Conservation (phyloP, 1,284 basidiomycete species). For the Austroboletus niveus region DNA sequence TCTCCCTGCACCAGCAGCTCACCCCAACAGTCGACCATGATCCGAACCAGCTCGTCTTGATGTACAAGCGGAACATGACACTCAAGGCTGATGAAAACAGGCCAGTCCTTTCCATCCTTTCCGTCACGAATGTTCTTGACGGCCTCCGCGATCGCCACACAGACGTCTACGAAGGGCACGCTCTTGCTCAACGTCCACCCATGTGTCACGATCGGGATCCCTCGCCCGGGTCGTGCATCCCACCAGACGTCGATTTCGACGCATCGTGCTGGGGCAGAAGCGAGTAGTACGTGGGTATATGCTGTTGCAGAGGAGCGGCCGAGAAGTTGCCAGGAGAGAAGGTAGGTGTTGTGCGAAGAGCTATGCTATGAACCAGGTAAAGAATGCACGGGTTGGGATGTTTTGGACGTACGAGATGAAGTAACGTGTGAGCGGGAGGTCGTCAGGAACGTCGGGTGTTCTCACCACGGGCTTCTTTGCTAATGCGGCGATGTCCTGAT, state of each 20-base stretch:
- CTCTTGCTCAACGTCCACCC: slow-evolving; percentile 53
- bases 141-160: slow-evolving; percentile 48
- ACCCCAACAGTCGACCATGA: slow-evolving; percentile 57
- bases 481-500: slow-evolving; percentile 37
- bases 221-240: slow-evolving; percentile 40
- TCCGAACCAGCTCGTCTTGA: slow-evolving; percentile 53
- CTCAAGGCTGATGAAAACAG: slow-evolving; percentile 62
- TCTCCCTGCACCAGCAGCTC: slow-evolving; percentile 46
- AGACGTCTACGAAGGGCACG: slow-evolving; percentile 50
- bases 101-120: slow-evolving; percentile 41
- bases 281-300: slow-evolving; percentile 55
- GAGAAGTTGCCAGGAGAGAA: slow-evolving; percentile 57
- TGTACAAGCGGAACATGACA: slow-evolving; percentile 55
- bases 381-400: background rate
- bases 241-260: slow-evolving; percentile 75
- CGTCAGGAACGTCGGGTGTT: slow-evolving; percentile 39
- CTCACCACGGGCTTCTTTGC: slow-evolving; percentile 37
- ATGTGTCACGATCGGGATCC: slow-evolving; percentile 54
- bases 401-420: slow-evolving; percentile 50
- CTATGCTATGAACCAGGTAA: slow-evolving; percentile 36
- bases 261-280: slow-evolving; percentile 45
- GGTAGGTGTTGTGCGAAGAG: slow-evolving; percentile 67
- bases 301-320: slow-evolving; percentile 53
- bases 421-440: slow-evolving; percentile 50
- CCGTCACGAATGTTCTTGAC: slow-evolving; percentile 22